Conservation (phyloP, 805 yeast genomes). For the Zygosaccharomyces bailii region DNA sequence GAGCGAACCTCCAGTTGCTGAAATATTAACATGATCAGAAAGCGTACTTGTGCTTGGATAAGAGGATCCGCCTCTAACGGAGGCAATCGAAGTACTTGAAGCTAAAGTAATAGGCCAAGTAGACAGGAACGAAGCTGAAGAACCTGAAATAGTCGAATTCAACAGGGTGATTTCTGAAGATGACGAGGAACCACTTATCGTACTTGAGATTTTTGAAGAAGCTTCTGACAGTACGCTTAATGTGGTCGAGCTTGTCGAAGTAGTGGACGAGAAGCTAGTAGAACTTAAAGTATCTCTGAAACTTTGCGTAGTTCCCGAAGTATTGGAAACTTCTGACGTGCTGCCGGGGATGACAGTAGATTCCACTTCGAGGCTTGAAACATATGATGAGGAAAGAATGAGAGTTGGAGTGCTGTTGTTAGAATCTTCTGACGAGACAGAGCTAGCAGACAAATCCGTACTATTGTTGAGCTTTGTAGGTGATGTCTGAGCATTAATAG, state of each 20-base stretch:
- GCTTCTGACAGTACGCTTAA: neutral
- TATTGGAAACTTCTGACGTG: neutral
- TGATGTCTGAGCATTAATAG: constrained; percentile 2
- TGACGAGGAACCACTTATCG: neutral
- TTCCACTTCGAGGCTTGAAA: too few relatives aligned
- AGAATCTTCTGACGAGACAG: too few relatives aligned
- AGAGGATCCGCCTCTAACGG: neutral
- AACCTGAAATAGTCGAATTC: neutral
- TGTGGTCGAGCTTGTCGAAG: constrained; percentile 8
- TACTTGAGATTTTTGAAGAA: neutral
- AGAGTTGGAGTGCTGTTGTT: too few relatives aligned
- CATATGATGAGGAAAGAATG: too few relatives aligned
- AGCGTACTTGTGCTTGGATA: neutral
- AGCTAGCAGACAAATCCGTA: too few relatives aligned
- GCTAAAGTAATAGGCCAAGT: neutral
- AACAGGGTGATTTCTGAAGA: too few relatives aligned
- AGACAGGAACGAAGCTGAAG: neutral
- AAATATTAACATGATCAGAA: neutral
- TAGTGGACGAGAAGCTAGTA: neutral
- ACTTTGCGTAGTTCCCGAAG: neutral
- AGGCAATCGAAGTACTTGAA: neutral
- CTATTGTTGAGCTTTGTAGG: neutral
- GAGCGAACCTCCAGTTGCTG: neutral
- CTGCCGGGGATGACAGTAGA: neutral
- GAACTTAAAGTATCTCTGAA: neutral